Conservation (phyloP, 2,329 filamentous ascomycete genomes). For the Diaporthe aspalathi region DNA sequence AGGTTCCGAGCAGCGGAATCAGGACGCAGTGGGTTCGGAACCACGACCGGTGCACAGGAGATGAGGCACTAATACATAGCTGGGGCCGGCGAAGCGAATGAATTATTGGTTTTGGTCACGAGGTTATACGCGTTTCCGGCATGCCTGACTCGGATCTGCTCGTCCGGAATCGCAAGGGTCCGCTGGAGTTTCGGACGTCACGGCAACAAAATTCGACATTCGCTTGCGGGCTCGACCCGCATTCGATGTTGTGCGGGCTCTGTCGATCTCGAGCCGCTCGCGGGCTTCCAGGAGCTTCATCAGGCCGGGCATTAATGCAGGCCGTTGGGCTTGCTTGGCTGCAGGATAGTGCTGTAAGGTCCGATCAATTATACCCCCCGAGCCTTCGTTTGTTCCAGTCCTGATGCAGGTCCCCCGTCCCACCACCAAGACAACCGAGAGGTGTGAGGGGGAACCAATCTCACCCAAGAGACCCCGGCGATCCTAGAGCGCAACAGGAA, state of each 20-base stretch:
- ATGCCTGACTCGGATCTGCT: conserved; percentile 3
- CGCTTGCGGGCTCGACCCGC: background rate
- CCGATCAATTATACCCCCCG: background rate
- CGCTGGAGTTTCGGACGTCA: background rate
- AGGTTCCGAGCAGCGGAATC: conserved; percentile 3
- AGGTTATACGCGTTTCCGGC: background rate
- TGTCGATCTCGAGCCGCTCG: conserved; percentile 7
- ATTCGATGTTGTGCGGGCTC: background rate
- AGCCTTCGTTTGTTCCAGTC: background rate
- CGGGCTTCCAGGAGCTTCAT: background rate
- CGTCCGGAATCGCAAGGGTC: background rate
- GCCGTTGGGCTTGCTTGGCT: background rate
- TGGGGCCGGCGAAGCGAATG: conserved; percentile 1
- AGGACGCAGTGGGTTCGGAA: background rate
- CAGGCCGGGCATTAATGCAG: background rate
- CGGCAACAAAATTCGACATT: background rate
- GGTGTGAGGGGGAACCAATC: background rate
- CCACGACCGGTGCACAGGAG: background rate
- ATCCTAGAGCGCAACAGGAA: conserved; percentile 23
- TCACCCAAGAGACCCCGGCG: background rate
- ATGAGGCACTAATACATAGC: background rate
- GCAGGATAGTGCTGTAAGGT: background rate
- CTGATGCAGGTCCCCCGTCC: conserved; percentile 2
- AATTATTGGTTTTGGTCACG: conserved; percentile 11
- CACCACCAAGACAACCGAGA: background rate